Evolutionary conservation across 768 basidiomycete species (phyloP).

Genomic region (Agrocybe chaxingu): DNA sequence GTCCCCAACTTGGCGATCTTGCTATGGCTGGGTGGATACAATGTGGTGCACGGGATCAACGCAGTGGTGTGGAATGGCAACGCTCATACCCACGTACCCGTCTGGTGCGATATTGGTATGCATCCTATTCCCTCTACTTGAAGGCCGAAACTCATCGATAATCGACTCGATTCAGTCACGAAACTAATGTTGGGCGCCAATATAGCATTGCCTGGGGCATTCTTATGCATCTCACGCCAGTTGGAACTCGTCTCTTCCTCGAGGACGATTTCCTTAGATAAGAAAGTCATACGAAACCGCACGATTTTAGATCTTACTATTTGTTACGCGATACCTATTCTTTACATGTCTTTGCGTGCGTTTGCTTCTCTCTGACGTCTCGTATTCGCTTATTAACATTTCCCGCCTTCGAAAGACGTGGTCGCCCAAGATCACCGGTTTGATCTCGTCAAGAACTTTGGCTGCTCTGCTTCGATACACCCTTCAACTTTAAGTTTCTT

Average conservation of each 20-base stretch:
- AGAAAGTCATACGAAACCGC: conserved; percentile 35
- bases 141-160: neutral
- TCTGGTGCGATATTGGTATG: conserved; percentile 72
- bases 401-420: conserved; percentile 35
- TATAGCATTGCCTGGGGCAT: conserved; percentile 57
- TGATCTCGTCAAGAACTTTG: conserved; percentile 54
- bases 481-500: conserved; percentile 38
- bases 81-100: conserved; percentile 36
- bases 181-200: conserved; percentile 49
- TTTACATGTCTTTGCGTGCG: conserved; percentile 62
- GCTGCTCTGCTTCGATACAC: conserved; percentile 49
- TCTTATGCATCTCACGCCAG: conserved; percentile 51
- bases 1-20: conserved; percentile 46
- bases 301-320: conserved; percentile 41
- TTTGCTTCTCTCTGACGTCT: conserved; percentile 9
- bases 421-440: conserved; percentile 62
- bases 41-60: conserved; percentile 54
- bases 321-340: conserved; percentile 52
- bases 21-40: conserved; percentile 47
- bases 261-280: conserved; percentile 28
- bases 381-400: neutral
- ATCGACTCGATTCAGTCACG: conserved; percentile 40
- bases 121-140: neutral
- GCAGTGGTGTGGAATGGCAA: conserved; percentile 61
- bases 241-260: conserved; percentile 54